Conservation (phyloP, 2,329 filamentous ascomycete species). For the Sclerotinia spermophila region DNA sequence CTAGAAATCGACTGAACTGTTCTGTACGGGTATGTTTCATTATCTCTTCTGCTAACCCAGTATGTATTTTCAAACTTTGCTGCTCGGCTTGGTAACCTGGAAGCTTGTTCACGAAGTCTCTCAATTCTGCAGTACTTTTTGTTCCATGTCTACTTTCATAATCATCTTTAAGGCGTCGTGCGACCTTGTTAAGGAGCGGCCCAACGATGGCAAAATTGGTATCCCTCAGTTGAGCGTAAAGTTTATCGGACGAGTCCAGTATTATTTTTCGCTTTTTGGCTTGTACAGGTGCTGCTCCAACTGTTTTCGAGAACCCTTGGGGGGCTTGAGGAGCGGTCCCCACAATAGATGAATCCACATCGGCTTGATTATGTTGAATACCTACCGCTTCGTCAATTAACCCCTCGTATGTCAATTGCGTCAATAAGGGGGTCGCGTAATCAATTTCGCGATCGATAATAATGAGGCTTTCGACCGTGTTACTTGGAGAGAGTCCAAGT, state of each 20-base stretch:
- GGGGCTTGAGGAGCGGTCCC: constrained; percentile 62
- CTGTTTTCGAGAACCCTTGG: constrained; percentile 52
- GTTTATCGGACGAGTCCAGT: constrained; percentile 82
- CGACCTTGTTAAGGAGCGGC: constrained; percentile 82
- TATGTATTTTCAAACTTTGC: constrained; percentile 87
- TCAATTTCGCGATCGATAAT: constrained; percentile 95
- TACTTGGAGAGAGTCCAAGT: constrained; percentile 76
- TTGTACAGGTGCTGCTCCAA: constrained; percentile 54
- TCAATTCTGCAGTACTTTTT: constrained; percentile 85
- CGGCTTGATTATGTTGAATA: constrained; percentile 87
- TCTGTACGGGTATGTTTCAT: constrained; percentile 90
- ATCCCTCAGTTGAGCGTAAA: constrained; percentile 84
- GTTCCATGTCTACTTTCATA: constrained; percentile 84
- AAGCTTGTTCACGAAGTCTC: constrained; percentile 91
- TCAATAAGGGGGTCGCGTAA: constrained; percentile 85
- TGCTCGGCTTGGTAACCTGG: constrained; percentile 92
- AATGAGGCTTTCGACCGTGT: constrained; percentile 83
- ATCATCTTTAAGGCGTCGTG: constrained; percentile 77
- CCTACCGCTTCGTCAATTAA: constrained; percentile 90
- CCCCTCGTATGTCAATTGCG: constrained; percentile 94
- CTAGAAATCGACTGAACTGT: constrained; percentile 79
- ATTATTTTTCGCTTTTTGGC: constrained; percentile 82
- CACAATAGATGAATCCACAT: constrained; percentile 86
- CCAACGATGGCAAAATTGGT: constrained; percentile 96
- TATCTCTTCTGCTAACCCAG: constrained; percentile 88